phyloP scores from a whole-genome alignment of 805 yeast species.

The Yamadazyma laniorum region DNA sequence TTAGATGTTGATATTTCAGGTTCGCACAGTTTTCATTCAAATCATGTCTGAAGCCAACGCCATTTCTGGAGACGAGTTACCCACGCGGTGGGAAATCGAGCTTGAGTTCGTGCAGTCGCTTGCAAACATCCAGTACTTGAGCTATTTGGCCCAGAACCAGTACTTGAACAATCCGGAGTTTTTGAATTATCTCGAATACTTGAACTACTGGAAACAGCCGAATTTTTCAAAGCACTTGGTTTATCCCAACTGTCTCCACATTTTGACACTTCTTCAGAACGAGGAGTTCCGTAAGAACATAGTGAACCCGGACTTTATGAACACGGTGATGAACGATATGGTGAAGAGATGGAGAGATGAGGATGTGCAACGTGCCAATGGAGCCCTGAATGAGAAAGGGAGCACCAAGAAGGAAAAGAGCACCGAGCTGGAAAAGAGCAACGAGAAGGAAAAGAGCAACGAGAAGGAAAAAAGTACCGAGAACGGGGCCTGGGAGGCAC shows the following conservation, averaged over 20 bases:
- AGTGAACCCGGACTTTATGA: constrained; percentile 54
- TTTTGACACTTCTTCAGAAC: constrained; percentile 60
- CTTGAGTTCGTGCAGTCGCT: constrained; percentile 93
- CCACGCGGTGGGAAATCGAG: constrained; percentile 85
- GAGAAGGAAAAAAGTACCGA: background rate
- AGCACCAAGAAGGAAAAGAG: background rate
- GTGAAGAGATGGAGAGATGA: constrained; percentile 58
- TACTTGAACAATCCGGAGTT: constrained; percentile 71
- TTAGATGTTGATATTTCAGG: background rate
- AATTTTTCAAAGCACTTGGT: constrained; percentile 68
- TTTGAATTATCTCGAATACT: constrained; percentile 70
- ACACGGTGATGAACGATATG: constrained; percentile 70
- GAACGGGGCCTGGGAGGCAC: no score
- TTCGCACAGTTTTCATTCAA: background rate
- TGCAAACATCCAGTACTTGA: constrained; percentile 84
- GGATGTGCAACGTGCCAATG: constrained; percentile 2
- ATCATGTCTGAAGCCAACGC: constrained; percentile 3
- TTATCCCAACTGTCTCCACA: constrained; percentile 85
- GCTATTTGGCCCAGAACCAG: constrained; percentile 81
- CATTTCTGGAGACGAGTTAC: constrained; percentile 35
- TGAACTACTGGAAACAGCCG: constrained; percentile 83
- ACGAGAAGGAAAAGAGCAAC: background rate
- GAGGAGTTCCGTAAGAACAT: constrained; percentile 55
- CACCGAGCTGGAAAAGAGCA: background rate
- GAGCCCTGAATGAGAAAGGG: background rate